Evolutionary conservation across 164 flowering plant genomes (phyloP).

Genomic region (Stephania yunnanensis): DNA sequence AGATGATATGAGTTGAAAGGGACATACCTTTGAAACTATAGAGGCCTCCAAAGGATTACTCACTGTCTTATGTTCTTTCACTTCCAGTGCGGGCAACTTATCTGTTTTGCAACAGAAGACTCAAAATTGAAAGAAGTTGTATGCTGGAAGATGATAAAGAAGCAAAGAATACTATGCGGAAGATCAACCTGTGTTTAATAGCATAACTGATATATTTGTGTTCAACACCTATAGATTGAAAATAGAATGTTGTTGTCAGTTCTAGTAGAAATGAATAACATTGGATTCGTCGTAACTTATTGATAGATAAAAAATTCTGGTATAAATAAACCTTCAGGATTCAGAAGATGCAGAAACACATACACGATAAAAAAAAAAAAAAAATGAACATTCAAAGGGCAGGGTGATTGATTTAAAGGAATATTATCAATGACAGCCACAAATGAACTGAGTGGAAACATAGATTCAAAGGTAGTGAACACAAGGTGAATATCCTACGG

Average conservation of each 20-base stretch:
- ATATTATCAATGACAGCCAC: too few species aligned
- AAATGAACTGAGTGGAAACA: too few species aligned
- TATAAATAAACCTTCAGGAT: background rate
- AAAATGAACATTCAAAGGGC: background rate
- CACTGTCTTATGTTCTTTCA: conserved; percentile 53
- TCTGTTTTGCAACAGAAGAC: conserved; percentile 31
- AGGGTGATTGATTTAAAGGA: too few species aligned
- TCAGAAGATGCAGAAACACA: background rate
- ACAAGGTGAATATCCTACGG: background rate
- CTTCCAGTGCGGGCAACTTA: conserved; percentile 68
- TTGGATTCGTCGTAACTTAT: background rate
- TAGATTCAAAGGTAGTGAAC: background rate
- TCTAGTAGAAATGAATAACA: background rate
- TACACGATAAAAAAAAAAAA: background rate
- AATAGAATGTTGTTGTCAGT: background rate
- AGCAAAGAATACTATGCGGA: background rate
- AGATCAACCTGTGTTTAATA: conserved; percentile 73
- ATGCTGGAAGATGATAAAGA: background rate
- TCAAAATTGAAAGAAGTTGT: conserved; percentile 8
- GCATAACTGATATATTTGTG: conserved; percentile 59
- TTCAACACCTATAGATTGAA: conserved; percentile 53
- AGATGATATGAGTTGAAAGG: background rate
- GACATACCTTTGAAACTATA: conserved; percentile 61
- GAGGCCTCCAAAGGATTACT: conserved; percentile 74
- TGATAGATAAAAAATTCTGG: background rate